Evolutionary conservation across 2,329 filamentous ascomycete genomes (phyloP).

Genomic region (Colletotrichum sp.): DNA sequence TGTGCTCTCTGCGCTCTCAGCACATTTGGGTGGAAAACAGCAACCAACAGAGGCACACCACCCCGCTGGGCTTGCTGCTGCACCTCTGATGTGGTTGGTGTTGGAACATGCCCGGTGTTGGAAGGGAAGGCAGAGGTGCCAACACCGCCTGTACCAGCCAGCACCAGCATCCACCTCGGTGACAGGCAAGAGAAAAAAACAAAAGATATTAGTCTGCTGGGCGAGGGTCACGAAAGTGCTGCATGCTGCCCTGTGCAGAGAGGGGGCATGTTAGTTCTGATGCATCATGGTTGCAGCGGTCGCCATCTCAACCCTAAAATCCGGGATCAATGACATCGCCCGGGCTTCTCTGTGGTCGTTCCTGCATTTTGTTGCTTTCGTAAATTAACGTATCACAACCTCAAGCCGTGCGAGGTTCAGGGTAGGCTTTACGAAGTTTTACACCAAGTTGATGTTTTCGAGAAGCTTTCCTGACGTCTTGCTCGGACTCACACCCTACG

Average conservation of each 20-base stretch:
- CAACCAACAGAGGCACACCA: not conserved
- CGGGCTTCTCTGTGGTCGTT: not conserved
- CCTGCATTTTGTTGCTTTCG: not conserved
- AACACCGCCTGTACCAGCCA: not conserved
- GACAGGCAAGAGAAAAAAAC: not conserved
- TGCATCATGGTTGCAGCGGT: not conserved
- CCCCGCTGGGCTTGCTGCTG: not conserved
- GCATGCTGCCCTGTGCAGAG: not conserved
- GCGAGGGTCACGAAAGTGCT: not conserved
- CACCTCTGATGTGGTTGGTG: not conserved
- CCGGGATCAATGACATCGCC: not conserved
- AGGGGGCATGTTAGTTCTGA: not conserved
- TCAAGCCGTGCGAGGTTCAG: not conserved
- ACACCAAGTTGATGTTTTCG: not conserved
- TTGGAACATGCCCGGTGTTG: not conserved
- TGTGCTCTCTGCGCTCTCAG: not conserved
- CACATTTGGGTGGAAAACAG: not conserved
- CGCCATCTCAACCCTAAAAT: not conserved
- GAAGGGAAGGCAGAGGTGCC: not conserved
- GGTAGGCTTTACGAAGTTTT: not conserved
- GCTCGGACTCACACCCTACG: not conserved
- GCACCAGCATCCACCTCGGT: not conserved
- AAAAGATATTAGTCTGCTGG: not conserved
- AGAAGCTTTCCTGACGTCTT: not conserved
- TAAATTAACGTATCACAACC: conserved; percentile 12